Conservation (phyloP, 2,329 filamentous ascomycete species). For the Phialemonium atrogriseum region DNA sequence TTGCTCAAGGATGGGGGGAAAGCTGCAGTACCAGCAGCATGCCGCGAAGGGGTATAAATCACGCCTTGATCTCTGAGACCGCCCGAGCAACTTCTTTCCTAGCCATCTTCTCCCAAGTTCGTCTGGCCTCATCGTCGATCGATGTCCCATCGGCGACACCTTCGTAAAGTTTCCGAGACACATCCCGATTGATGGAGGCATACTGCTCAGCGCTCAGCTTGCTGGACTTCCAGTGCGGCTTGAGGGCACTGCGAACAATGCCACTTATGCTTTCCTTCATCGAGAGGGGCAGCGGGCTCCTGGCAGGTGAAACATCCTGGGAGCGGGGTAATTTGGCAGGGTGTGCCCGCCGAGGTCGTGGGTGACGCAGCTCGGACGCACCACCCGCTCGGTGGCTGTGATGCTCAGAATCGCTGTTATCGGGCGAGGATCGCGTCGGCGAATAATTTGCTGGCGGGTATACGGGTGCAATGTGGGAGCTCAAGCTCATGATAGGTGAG, state of each 20-base stretch:
- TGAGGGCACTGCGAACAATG: slow-evolving; percentile 76
- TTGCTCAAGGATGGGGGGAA: no score
- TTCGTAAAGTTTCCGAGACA: slow-evolving; percentile 83
- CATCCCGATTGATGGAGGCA: slow-evolving; percentile 80
- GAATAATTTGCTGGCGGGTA: slow-evolving; percentile 71
- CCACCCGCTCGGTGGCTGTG: slow-evolving; percentile 14
- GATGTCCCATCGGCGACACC: slow-evolving; percentile 45
- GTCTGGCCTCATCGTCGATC: slow-evolving; percentile 58
- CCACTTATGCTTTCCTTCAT: slow-evolving; percentile 84
- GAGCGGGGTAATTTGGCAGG: slow-evolving; percentile 36
- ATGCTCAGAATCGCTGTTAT: slow-evolving; percentile 31
- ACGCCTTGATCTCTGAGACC: slow-evolving; percentile 48
- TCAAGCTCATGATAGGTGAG: slow-evolving; percentile 59
- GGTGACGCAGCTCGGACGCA: slow-evolving; percentile 42
- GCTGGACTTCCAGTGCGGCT: slow-evolving; percentile 73
- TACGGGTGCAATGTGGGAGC: slow-evolving; percentile 63
- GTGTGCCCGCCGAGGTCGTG: slow-evolving; percentile 39
- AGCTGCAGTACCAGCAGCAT: no score
- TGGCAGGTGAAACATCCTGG: slow-evolving; percentile 60
- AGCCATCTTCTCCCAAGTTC: slow-evolving; percentile 68
- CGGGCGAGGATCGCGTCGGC: slow-evolving; percentile 39
- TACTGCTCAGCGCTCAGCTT: slow-evolving; percentile 84
- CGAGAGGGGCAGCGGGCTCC: slow-evolving; percentile 60
- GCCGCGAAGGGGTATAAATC: no score
- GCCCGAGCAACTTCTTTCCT: slow-evolving; percentile 71